Conservation (phyloP, 345 rosid genomes). For the Eucalyptus microcorys region DNA sequence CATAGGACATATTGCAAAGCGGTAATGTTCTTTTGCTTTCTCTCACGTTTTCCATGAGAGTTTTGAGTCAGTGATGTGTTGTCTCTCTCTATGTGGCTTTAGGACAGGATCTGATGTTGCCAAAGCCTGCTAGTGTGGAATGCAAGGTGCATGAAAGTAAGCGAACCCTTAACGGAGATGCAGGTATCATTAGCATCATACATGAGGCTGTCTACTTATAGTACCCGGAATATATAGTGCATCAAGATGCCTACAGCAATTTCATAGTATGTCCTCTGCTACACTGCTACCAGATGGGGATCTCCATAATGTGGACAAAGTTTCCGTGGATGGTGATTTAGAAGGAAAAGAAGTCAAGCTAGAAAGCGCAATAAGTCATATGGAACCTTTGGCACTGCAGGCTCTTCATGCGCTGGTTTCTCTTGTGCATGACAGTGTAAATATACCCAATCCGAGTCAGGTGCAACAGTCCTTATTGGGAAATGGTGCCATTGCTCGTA, state of each 20-base stretch:
- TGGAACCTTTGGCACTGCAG: conserved; percentile 36
- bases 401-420: conserved; percentile 68
- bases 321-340: conserved; percentile 6
- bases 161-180: not conserved
- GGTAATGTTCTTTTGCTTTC: not conserved
- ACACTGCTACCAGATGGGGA: conserved; percentile 11
- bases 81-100: not conserved
- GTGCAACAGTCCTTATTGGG: conserved; percentile 11
- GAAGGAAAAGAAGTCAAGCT: conserved; percentile 7
- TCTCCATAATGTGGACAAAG: conserved; percentile 4
- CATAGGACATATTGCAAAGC: not conserved
- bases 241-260: not conserved
- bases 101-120: conserved; percentile 29
- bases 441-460: conserved; percentile 22
- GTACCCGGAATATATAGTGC: not conserved
- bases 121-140: conserved; percentile 6
- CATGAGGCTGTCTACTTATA: not conserved
- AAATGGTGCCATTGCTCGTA: conserved; percentile 7
- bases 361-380: conserved; percentile 18
- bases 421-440: conserved; percentile 57
- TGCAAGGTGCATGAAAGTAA: conserved; percentile 4
- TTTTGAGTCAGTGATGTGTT: not conserved
- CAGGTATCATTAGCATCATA: conserved; percentile 6
- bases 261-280: not conserved
- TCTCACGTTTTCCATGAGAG: not conserved